Percentiles rank a stretch among this genome's conserved stretches.
These are phyloP conservation scores for Leersia perrieri DNA, from an alignment of 176 grass and related monocot species.

Conservation along the genomic window DNA sequence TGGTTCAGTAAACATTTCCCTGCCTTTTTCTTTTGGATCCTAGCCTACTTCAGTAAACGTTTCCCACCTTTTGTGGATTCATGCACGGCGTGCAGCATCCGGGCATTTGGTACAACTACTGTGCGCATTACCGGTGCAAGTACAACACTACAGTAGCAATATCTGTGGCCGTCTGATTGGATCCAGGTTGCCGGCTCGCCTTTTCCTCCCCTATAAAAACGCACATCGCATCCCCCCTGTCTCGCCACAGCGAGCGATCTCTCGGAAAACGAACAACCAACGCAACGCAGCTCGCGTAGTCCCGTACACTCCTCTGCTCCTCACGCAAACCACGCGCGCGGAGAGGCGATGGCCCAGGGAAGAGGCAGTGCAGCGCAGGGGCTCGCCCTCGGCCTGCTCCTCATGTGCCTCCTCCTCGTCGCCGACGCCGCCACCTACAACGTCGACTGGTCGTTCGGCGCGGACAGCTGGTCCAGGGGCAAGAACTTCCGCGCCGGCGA, in stretches of 20 bases:
- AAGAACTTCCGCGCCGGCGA: slow-evolving; percentile 61
- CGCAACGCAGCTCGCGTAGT: background rate
- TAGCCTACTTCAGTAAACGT: background rate
- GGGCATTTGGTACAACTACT: slow-evolving; percentile 42
- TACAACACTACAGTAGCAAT: background rate
- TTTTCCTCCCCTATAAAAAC: slow-evolving; percentile 27
- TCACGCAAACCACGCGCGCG: background rate
- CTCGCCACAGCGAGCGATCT: slow-evolving; percentile 1
- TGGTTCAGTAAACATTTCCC: background rate
- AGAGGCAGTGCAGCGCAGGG: slow-evolving; percentile 55
- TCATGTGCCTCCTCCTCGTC: slow-evolving; percentile 39
- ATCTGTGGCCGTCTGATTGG: background rate
- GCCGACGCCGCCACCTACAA: slow-evolving; percentile 44
- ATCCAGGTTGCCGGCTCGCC: slow-evolving; percentile 26
- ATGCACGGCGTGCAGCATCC: background rate
- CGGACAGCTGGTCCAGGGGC: slow-evolving; percentile 47
- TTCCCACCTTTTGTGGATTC: slow-evolving; percentile 16
- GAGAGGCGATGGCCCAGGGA: slow-evolving; percentile 61
- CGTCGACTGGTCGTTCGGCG: slow-evolving; percentile 66
- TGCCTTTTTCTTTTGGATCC: slow-evolving; percentile 10
- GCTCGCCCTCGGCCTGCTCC: slow-evolving; percentile 35
- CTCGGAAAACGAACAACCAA: background rate
- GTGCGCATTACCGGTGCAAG: background rate
- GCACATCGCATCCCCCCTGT: background rate
- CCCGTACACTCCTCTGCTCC: background rate